These are phyloP conservation scores for Jackrogersella minutella DNA, from an alignment of 495 filamentous ascomycete genomes.

Conservation along the genomic window DNA sequence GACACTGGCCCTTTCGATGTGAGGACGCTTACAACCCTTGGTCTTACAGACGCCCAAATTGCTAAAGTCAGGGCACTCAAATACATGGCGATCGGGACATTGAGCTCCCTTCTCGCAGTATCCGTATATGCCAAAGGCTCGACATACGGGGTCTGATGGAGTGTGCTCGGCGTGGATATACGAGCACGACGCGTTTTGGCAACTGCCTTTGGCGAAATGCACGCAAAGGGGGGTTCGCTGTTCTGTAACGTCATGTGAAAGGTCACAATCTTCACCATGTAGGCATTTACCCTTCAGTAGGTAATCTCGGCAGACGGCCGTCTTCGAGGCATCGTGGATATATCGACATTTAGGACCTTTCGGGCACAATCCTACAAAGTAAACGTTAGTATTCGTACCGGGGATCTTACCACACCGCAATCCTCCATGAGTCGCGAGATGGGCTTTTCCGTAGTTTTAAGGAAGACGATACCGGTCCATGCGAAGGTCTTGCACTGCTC, in stretches of 20 bases:
- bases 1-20: conserved; percentile 83
- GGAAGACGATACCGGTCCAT: conserved; percentile 81
- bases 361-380: conserved; percentile 75
- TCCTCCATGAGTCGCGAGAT: conserved; percentile 41
- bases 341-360: conserved; percentile 83
- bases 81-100: conserved; percentile 84
- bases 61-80: conserved; percentile 93
- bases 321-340: conserved; percentile 84
- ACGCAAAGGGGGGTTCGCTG: conserved; percentile 87
- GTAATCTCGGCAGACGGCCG: conserved; percentile 90
- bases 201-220: conserved; percentile 90
- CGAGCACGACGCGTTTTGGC: conserved; percentile 85
- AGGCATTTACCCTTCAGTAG: conserved; percentile 81
- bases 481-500: conserved; percentile 90
- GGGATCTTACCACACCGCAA: conserved; percentile 46
- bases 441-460: conserved; percentile 44
- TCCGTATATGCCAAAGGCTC: conserved; percentile 82
- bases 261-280: conserved; percentile 83
- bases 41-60: conserved; percentile 86
- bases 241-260: conserved; percentile 89
- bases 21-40: conserved; percentile 83
- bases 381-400: conserved; percentile 47
- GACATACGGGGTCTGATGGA: conserved; percentile 82
- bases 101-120: conserved; percentile 86
- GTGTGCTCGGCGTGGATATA: conserved; percentile 89